phyloP scores from a whole-genome alignment of 805 yeast genomes.

The Monosporozyma aerobia region DNA sequence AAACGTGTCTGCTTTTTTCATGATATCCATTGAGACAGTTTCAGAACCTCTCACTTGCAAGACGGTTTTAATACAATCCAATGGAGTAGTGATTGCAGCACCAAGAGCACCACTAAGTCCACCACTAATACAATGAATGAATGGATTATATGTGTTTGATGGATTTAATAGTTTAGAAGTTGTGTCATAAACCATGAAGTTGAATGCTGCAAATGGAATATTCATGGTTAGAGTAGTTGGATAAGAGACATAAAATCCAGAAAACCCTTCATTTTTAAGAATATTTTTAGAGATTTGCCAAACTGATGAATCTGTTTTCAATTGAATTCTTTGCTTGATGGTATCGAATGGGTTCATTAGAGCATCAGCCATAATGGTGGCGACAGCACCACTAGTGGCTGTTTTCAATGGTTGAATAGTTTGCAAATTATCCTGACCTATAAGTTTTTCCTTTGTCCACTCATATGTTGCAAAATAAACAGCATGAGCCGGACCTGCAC shows the following conservation, averaged over 20 bases:
- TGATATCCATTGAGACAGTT: slow-evolving; percentile 31
- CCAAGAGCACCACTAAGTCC: slow-evolving; percentile 92
- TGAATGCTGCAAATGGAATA: slow-evolving; percentile 90
- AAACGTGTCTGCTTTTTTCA: slow-evolving; percentile 54
- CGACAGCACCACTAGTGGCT: slow-evolving; percentile 80
- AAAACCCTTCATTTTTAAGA: slow-evolving; percentile 53
- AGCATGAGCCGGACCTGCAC: slow-evolving; percentile 99
- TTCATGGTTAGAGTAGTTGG: slow-evolving; percentile 90
- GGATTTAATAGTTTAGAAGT: slow-evolving; percentile 76
- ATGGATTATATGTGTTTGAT: slow-evolving; percentile 67
- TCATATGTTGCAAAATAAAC: slow-evolving; percentile 93
- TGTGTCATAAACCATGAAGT: slow-evolving; percentile 87
- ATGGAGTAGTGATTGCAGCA: slow-evolving; percentile 89
- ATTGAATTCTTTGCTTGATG: slow-evolving; percentile 90
- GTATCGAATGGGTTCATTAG: slow-evolving; percentile 97
- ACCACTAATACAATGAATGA: slow-evolving; percentile 86
- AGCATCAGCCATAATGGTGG: slow-evolving; percentile 89
- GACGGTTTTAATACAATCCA: slow-evolving; percentile 87
- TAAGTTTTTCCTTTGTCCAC: slow-evolving; percentile 39
- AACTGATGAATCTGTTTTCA: slow-evolving; percentile 25
- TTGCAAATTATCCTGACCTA: slow-evolving; percentile 27
- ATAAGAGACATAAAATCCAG: slow-evolving; percentile 84
- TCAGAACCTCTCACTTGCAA: slow-evolving; percentile 68
- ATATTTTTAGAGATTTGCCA: slow-evolving; percentile 32
- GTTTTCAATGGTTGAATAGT: slow-evolving; percentile 70